These are phyloP conservation scores for Aureobasidium leucospermi DNA, from an alignment of 2,329 filamentous ascomycete genomes.

Conservation along the genomic window DNA sequence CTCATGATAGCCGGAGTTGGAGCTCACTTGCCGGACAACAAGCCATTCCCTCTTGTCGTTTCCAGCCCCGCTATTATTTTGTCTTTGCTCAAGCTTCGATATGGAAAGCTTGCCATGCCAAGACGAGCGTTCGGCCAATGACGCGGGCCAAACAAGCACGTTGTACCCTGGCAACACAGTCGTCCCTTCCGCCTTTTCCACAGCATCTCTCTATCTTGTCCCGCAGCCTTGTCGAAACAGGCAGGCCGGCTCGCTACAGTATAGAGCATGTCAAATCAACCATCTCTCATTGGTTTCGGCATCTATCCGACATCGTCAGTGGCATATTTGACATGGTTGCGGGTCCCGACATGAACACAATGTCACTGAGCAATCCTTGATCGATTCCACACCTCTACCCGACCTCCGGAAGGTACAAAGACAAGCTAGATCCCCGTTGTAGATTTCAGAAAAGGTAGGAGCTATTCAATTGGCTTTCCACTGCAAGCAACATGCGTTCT, in stretches of 20 bases:
- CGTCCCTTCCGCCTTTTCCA: not conserved
- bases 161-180: not conserved
- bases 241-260: not conserved
- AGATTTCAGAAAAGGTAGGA: not conserved
- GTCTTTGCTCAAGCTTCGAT: not conserved
- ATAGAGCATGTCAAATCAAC: constrained; percentile 4
- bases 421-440: not conserved
- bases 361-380: not conserved
- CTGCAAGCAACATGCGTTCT: not conserved
- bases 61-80: not conserved
- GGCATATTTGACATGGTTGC: not conserved
- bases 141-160: not conserved
- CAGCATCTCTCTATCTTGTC: not conserved
- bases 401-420: constrained; percentile 1
- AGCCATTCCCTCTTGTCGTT: no score
- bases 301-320: not conserved
- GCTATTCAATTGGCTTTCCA: not conserved
- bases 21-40: no score
- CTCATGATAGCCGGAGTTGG: no score
- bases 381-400: not conserved
- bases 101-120: not conserved
- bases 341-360: not conserved
- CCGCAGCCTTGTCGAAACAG: constrained; percentile 1
- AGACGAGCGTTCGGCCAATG: not conserved
- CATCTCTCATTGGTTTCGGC: not conserved